Evolutionary conservation across 306 rosid species (phyloP).

Genomic region (Cicer bijugum): DNA sequence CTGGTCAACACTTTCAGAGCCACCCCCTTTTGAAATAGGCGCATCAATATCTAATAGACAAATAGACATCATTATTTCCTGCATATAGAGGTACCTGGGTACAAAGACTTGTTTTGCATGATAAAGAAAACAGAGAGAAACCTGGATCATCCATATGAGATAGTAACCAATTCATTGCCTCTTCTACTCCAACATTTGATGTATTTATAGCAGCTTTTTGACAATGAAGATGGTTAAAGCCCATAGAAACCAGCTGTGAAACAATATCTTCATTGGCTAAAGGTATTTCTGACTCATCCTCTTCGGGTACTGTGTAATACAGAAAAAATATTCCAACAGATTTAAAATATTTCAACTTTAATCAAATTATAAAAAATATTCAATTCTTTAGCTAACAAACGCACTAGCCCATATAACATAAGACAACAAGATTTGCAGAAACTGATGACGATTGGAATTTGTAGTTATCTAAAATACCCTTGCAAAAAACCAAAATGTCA

Average conservation of each 20-base stretch:
- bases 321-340: constrained; percentile 29
- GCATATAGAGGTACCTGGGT: constrained; percentile 24
- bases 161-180: constrained; percentile 97
- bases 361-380: not conserved
- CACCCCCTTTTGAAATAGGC: constrained; percentile 64
- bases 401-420: not conserved
- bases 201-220: constrained; percentile 94
- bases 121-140: constrained; percentile 38
- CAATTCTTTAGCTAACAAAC: constrained; percentile 23
- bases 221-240: constrained; percentile 77
- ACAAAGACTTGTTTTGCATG: constrained; percentile 4
- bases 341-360: not conserved
- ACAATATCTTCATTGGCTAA: constrained; percentile 73
- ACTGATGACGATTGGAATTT: constrained; percentile 10
- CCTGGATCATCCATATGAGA: constrained; percentile 97
- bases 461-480: constrained; percentile 21
- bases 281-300: constrained; percentile 57
- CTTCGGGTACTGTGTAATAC: constrained; percentile 54
- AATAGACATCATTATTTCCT: constrained; percentile 27
- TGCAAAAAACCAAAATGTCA: not conserved
- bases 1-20: constrained; percentile 62
- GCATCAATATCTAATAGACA: constrained; percentile 65
- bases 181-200: constrained; percentile 86
- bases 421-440: constrained; percentile 5
- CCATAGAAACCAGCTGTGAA: constrained; percentile 93